Base-by-base conservation (phyloP, 1,284 basidiomycete species). In the Rugosomyces carneus region DNA sequence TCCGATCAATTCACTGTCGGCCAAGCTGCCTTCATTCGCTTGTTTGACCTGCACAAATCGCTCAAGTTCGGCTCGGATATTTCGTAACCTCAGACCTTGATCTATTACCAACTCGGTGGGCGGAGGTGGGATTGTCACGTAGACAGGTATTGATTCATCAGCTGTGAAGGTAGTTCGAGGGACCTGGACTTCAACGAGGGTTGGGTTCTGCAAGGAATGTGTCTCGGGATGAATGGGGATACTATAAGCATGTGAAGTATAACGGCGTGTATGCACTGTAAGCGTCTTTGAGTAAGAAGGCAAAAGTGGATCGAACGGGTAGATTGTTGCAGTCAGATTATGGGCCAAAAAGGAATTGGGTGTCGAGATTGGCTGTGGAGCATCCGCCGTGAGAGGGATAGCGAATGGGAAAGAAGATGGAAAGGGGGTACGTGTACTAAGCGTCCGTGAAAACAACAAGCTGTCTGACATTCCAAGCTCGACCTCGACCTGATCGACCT, bases 61-160 rank as follows among this genome's bases (percentile, higher is more conserved):
- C 36, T 88, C 72, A 18, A 90, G 73, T 61, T 90, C 87, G 8
- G 77, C 75, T 55, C 81, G 79, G 49, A 89, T 68, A 55, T 88
- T 90, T 20, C 87, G 75, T 21, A 90, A 72, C 47, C 85, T 69
- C 36, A 88, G 62, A 3, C 84, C 84, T 42, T 72, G 72, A 42
- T 81, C 75, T 1, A 84, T 64, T 21, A 90, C 77, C 15, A 84
- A 68, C 49, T 81, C 77, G 36, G 73, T 68, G 20, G 68, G 60
- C 10, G 87, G 87, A 11, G 84, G 74, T 6, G 88, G 85, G 2
- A 90, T 69, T 4, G 84, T 87, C 39, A 89, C 71, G 57, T 90
- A 90, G 21, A 89, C 65, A 1, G 87, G 84, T 37, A 90, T 79
- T 16, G 75, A 64, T 57, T 90, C 88, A 18, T 78, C 78, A 1